A percentile compares a stretch with the other conserved stretches of the same genome.
Evolutionary conservation across 2,329 filamentous ascomycete species (phyloP).

Genomic region (Exophiala spinifera): DNA sequence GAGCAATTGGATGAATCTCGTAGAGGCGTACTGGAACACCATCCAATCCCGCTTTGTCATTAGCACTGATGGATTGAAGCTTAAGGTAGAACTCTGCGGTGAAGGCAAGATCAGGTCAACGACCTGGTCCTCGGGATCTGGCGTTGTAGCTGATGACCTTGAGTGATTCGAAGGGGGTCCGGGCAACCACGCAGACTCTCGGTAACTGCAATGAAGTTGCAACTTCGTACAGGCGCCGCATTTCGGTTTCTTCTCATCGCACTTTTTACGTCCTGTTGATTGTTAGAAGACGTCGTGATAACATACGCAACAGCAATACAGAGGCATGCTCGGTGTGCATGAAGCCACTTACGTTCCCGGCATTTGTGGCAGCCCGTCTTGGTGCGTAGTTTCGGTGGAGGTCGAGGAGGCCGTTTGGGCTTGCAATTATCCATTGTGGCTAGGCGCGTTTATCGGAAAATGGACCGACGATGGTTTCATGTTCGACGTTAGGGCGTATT

Average conservation of each 20-base stretch:
- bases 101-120: not conserved
- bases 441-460: not conserved
- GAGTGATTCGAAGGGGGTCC: too few species aligned
- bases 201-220: conserved; percentile 30
- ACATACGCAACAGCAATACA: too few species aligned
- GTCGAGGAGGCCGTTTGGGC: conserved; percentile 5
- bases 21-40: conserved; percentile 20
- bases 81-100: conserved; percentile 1
- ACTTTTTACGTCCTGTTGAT: conserved; percentile 26
- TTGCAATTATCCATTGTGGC: conserved; percentile 1
- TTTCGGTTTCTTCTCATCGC: conserved; percentile 32
- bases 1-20: conserved; percentile 15
- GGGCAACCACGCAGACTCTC: conserved; percentile 4
- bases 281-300: conserved; percentile 2
- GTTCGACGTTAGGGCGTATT: not conserved
- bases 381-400: conserved; percentile 20
- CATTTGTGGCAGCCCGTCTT: conserved; percentile 23
- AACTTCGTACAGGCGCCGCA: conserved; percentile 28
- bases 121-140: too few species aligned
- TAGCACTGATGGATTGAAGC: conserved; percentile 7
- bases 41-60: conserved; percentile 21
- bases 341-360: too few species aligned
- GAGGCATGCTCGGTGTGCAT: too few species aligned
- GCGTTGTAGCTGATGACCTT: too few species aligned
- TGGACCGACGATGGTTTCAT: not conserved